Base-by-base conservation (phyloP, 208 protist species). In the Trichomonas gallinae region DNA sequence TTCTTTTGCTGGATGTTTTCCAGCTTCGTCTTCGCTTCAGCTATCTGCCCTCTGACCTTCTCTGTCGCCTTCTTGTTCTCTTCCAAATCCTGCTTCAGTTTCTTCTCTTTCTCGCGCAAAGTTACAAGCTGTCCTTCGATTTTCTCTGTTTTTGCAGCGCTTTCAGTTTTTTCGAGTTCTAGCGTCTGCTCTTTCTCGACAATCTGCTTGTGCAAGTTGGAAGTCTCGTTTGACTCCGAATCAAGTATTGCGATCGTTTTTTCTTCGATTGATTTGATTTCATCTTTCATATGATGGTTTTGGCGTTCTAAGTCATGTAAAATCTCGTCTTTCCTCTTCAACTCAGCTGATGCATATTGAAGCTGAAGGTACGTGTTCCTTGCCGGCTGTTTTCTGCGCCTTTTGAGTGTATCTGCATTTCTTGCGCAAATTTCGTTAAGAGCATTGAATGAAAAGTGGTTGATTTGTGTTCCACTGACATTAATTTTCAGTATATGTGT, bases 401-500 rank as follows among this genome's bases (percentile, higher is more conserved):
- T 42, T 51, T 93, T 51, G 15, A 93, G 44, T 23, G 44, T 93
- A 36, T 23, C 40, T 34, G 17, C 17, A 51, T 93, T 93, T 38
- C 87, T 48, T 40, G 40, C 44, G 51, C 87, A 93, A 51, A 93
- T 93, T 51, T 93, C 87, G 51, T 93, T 93, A 0, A 93, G 17
- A 48, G 40, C 44, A 36, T 93, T 34, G 31, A 48, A 93, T 26
- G 44, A 93, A 36, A 93, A 93, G 44, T 93, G 87, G 15, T 93
- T 93, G 2, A 93, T 93, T 58, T 93, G 87, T 38, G 87, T 93
- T 93, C 87, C 87, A 51, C n/a, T 93, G 13, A 93, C 44, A 93
- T 93, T 42, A 58, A 93, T 93, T 38, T 93, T 93, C 6, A 93
- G 38, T 34, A 93, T 93, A 34, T 42, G 42, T 51, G 15, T 8